These are phyloP conservation scores for Penicillium simplicissimum DNA, from an alignment of 495 filamentous ascomycete genomes.

Conservation along the genomic window DNA sequence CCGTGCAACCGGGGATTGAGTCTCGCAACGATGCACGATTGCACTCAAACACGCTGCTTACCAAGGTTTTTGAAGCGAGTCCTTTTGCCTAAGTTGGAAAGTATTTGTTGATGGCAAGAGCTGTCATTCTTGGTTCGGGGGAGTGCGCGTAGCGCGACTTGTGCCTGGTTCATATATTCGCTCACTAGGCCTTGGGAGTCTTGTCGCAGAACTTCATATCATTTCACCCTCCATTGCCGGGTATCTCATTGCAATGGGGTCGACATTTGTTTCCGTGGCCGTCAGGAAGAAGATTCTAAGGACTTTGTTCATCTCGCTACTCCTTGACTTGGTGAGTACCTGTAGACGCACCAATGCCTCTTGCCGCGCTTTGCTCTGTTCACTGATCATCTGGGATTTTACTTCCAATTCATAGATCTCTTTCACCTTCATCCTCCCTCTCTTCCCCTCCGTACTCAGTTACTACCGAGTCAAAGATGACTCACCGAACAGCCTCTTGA, in stretches of 20 bases:
- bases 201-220: background rate
- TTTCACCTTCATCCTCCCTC: constrained; percentile 90
- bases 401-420: constrained; percentile 55
- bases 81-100: background rate
- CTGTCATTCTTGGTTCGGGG: background rate
- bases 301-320: constrained; percentile 67
- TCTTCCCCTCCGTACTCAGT: constrained; percentile 87
- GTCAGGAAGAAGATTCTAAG: constrained; percentile 73
- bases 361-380: constrained; percentile 25
- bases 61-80: background rate
- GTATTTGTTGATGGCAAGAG: background rate
- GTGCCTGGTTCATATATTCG: background rate
- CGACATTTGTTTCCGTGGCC: constrained; percentile 14
- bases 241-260: background rate
- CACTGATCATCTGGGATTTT: background rate
- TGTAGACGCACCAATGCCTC: constrained; percentile 17
- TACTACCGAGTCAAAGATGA: constrained; percentile 76
- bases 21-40: background rate
- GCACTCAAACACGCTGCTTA: background rate
- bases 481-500: constrained; percentile 59
- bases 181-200: background rate
- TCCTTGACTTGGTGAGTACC: constrained; percentile 34
- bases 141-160: background rate
- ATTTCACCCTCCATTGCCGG: background rate
- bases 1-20: background rate